These are phyloP conservation scores for Helichrysum umbraculigerum DNA, from an alignment of 129 eudicot species.

Conservation along the genomic window DNA sequence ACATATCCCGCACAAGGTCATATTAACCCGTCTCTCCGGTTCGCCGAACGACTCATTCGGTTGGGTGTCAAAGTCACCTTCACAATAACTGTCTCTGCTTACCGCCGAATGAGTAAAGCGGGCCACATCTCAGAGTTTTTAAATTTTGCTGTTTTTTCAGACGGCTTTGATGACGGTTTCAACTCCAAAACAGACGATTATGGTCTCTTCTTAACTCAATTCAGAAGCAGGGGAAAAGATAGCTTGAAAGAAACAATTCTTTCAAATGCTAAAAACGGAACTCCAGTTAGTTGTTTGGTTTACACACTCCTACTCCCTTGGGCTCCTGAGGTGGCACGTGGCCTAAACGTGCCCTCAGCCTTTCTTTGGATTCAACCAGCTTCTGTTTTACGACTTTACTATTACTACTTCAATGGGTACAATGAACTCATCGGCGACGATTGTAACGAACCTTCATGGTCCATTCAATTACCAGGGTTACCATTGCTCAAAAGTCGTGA, in stretches of 20 bases:
- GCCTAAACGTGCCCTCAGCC: slow-evolving; percentile 31
- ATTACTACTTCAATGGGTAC: slow-evolving; percentile 46
- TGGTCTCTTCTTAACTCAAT: background rate
- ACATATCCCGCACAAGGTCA: slow-evolving; percentile 51
- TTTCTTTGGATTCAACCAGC: slow-evolving; percentile 66
- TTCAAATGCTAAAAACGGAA: background rate
- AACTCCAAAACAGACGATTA: background rate
- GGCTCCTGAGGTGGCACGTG: slow-evolving; percentile 47
- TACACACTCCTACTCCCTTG: slow-evolving; percentile 48
- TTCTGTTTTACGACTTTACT: slow-evolving; percentile 38
- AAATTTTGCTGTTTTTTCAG: slow-evolving; percentile 14
- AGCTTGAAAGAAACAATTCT: slow-evolving; percentile 28
- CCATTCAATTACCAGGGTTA: slow-evolving; percentile 38
- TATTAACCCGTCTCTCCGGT: slow-evolving; percentile 44
- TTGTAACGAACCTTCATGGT: slow-evolving; percentile 18
- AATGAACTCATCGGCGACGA: slow-evolving; percentile 3
- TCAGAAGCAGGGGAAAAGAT: slow-evolving; percentile 21
- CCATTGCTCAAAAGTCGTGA: slow-evolving; percentile 28
- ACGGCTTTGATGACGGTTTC: slow-evolving; percentile 48
- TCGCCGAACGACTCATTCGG: slow-evolving; percentile 38
- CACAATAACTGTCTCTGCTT: slow-evolving; percentile 33
- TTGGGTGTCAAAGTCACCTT: slow-evolving; percentile 9
- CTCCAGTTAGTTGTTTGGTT: slow-evolving; percentile 37
- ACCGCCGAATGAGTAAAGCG: slow-evolving; percentile 32
- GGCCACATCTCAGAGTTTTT: slow-evolving; percentile 16